A percentile compares a stretch with the other conserved stretches of the same genome.
These are phyloP conservation scores for Candida railenensis DNA, from an alignment of 805 yeast genomes.

Conservation along the genomic window DNA sequence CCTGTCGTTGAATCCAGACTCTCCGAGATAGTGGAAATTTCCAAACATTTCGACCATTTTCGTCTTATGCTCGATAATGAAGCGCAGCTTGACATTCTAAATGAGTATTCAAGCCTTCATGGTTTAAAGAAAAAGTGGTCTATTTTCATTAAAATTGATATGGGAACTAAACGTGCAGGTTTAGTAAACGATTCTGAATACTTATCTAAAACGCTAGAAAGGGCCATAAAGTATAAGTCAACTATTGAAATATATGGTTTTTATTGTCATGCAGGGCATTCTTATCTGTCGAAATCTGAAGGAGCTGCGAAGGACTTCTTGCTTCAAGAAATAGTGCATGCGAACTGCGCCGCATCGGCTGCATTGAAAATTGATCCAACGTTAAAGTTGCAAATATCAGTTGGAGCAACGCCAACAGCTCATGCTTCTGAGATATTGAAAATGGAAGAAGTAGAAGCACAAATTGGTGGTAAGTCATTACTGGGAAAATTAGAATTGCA, in stretches of 20 bases:
- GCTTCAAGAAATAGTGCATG: conserved; percentile 57
- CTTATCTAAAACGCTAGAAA: conserved; percentile 34
- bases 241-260: conserved; percentile 58
- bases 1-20: conserved; percentile 48
- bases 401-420: conserved; percentile 83
- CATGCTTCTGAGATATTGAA: conserved; percentile 48
- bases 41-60: conserved; percentile 41
- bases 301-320: conserved; percentile 49
- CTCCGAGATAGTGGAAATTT: conserved; percentile 45
- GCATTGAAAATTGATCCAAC: conserved; percentile 35
- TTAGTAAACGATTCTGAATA: conserved; percentile 26
- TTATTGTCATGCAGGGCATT: conserved; percentile 80
- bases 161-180: conserved; percentile 77
- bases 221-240: conserved; percentile 22
- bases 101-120: conserved; percentile 27
- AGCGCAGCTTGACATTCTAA: conserved; percentile 53
- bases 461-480: conserved; percentile 19
- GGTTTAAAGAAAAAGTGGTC: conserved; percentile 49
- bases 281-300: conserved; percentile 50
- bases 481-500: conserved; percentile 61
- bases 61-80: conserved; percentile 61
- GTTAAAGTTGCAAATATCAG: conserved; percentile 51
- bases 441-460: conserved; percentile 17
- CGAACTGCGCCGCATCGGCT: conserved; percentile 49
- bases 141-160: conserved; percentile 64